Conservation (phyloP, 306 rosid genomes). For the Lathyrus tuberosus region DNA sequence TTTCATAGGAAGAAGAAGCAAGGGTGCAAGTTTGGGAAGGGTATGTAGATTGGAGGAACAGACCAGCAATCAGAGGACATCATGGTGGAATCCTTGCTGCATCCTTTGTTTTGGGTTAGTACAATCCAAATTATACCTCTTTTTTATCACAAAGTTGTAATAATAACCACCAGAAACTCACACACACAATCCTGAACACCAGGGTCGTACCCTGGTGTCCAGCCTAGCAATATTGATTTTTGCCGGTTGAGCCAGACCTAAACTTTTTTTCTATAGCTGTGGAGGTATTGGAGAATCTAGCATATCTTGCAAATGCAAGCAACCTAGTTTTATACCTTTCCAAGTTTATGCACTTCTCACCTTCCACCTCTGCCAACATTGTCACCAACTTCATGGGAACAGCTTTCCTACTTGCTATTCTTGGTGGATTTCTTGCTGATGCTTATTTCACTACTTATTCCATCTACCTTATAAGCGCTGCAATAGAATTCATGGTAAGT, state of each 20-base stretch:
- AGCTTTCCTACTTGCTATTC: conserved; percentile 79
- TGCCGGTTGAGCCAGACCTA: neutral
- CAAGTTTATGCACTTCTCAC: conserved; percentile 70
- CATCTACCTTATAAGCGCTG: conserved; percentile 65
- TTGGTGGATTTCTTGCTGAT: conserved; percentile 86
- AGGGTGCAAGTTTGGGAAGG: conserved; percentile 61
- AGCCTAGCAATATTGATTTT: too few species aligned
- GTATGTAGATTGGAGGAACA: conserved; percentile 80
- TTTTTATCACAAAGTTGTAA: too few species aligned
- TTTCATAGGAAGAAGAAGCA: conserved; percentile 64
- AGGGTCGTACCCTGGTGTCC: too few species aligned
- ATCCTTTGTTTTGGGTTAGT: conserved; percentile 71
- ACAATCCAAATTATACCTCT: neutral
- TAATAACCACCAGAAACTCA: too few species aligned
- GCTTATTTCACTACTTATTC: conserved; percentile 66
- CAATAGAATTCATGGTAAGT: conserved; percentile 69
- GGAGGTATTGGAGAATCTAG: conserved; percentile 83
- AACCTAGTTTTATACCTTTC: conserved; percentile 73
- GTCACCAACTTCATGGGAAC: conserved; percentile 93
- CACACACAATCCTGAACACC: too few species aligned
- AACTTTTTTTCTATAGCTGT: conserved; percentile 48
- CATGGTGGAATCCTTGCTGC: conserved; percentile 87
- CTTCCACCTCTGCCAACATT: conserved; percentile 62
- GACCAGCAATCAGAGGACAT: conserved; percentile 62
- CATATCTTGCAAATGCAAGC: conserved; percentile 83